Percentiles rank a stretch among this genome's conserved stretches.
These are phyloP conservation scores for Wickerhamiella parazyma DNA, from an alignment of 805 yeast species.

Conservation along the genomic window DNA sequence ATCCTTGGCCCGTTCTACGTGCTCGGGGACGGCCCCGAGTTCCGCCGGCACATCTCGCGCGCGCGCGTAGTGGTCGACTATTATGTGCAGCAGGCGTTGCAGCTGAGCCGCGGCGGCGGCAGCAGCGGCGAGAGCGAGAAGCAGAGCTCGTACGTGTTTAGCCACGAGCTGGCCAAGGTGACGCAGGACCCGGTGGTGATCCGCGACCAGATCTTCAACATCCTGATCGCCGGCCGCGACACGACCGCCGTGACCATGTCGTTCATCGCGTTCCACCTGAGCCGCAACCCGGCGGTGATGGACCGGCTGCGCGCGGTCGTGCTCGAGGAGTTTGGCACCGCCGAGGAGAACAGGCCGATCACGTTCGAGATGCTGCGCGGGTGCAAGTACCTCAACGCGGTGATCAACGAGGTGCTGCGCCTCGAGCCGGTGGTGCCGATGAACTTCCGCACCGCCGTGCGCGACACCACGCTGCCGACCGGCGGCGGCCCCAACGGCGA, in stretches of 20 bases:
- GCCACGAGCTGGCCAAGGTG: conserved; percentile 32
- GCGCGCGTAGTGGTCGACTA: conserved; percentile 29
- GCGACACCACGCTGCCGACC: conserved; percentile 32
- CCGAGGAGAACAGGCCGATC: conserved; percentile 19
- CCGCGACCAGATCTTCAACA: conserved; percentile 33
- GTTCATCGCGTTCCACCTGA: conserved; percentile 29
- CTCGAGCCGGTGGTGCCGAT: conserved; percentile 35
- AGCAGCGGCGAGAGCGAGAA: conserved; percentile 17
- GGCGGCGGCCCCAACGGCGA: conserved; percentile 33
- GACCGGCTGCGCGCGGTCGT: conserved; percentile 24
- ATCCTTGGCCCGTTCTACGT: conserved; percentile 17
- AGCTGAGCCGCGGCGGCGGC: too few relatives aligned
- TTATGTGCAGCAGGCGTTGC: conserved; percentile 32
- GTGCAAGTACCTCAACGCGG: conserved; percentile 31
- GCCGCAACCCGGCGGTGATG: conserved; percentile 29
- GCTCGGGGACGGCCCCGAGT: conserved; percentile 18
- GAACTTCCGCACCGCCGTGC: conserved; percentile 31
- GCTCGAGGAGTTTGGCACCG: conserved; percentile 15
- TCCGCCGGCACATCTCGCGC: conserved; percentile 23
- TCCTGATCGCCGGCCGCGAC: conserved; percentile 36
- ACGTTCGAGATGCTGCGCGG: conserved; percentile 33
- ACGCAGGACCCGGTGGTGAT: conserved; percentile 31
- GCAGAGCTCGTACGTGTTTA: conserved; percentile 27
- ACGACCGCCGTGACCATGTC: conserved; percentile 35
- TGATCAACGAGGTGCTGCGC: conserved; percentile 33